Base-by-base conservation (phyloP, 768 basidiomycete species). In the Leccinellum rugosiceps region DNA sequence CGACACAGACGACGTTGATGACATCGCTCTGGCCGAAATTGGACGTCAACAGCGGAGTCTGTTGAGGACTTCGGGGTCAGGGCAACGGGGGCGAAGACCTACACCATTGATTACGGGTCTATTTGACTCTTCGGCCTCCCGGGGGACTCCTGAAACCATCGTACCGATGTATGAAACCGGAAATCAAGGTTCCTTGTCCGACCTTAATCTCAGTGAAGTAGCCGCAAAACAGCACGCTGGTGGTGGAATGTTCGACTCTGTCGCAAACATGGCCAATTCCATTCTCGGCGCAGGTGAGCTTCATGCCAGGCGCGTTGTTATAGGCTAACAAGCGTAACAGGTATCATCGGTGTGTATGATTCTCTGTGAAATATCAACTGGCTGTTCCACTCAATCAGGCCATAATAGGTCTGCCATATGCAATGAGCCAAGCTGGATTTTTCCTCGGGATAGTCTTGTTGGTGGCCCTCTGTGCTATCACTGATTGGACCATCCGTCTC, bases 401-500 rank as follows among this genome's bases (percentile, higher is more conserved):
- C 25, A 55, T 55, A 93, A 55, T 55, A 93, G 94, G 95, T 50
- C 76, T 99, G 11, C 97, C 97, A 2, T 98, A 98, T 68, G 95
- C 97, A 35, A 75, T 98, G 51, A 84, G 88, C 62, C 92, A 96
- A 78, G 95, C 97, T 31, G 97, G 97, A 2, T 94, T 99, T 75
- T 80, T 97, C 64, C 84, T 83, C 1, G 97, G 97, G 13, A 74
- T 97, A 21, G 26, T 89, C n/a, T 81, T 99, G 2, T 80, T 99
- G 25, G 76, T 94, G 28, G 71, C 86, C 0, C 77, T 99, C 10
- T 95, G 90, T 52, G 80, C 72, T 19, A 82, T 97, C 41, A 98
- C 97, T n/a, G 91, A 92, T 72, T 97, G 95, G 95, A 99, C 97
- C 3, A 97, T 99, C 55, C 87, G 94, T 17, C 84, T 99, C 30